These are phyloP conservation scores for Setaria italica DNA, from an alignment of 202 grass and related monocot species.

Conservation along the genomic window DNA sequence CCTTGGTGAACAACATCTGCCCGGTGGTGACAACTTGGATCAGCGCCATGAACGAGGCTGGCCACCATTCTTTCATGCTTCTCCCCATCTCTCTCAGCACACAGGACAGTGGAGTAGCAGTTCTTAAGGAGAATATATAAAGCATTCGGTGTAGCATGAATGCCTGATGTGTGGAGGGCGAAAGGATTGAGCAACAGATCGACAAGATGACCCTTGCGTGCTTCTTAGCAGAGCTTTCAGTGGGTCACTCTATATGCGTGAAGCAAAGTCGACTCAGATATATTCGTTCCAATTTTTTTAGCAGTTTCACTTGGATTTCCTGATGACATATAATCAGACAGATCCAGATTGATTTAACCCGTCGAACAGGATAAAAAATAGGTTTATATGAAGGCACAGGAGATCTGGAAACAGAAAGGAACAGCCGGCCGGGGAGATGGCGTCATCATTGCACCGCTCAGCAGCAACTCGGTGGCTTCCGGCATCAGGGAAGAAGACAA, in stretches of 20 bases:
- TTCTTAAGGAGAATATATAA: neutral
- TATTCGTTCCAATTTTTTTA: neutral
- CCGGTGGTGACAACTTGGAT: conserved; percentile 25
- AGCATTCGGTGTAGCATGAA: too few relatives aligned
- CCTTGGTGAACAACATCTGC: conserved; percentile 45
- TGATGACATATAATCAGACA: too few relatives aligned
- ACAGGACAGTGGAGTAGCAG: neutral
- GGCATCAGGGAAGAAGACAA: neutral
- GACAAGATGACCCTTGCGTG: conserved; percentile 7
- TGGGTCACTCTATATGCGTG: conserved; percentile 18
- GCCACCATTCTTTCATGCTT: conserved; percentile 19
- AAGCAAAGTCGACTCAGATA: neutral
- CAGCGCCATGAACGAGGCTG: conserved; percentile 36
- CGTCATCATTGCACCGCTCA: neutral
- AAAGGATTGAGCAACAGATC: neutral
- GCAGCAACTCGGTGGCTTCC: neutral
- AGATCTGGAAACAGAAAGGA: neutral
- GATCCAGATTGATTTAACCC: too few relatives aligned
- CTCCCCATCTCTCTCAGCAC: neutral
- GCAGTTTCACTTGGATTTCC: neutral
- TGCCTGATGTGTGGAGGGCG: neutral
- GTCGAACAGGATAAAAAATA: too few relatives aligned
- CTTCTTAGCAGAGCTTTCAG: neutral
- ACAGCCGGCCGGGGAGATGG: neutral
- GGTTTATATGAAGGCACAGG: neutral